Percentiles rank a stretch among this genome's conserved stretches.
Conservation (phyloP, 768 basidiomycete genomes). For the Cystobasidium ongulense region DNA sequence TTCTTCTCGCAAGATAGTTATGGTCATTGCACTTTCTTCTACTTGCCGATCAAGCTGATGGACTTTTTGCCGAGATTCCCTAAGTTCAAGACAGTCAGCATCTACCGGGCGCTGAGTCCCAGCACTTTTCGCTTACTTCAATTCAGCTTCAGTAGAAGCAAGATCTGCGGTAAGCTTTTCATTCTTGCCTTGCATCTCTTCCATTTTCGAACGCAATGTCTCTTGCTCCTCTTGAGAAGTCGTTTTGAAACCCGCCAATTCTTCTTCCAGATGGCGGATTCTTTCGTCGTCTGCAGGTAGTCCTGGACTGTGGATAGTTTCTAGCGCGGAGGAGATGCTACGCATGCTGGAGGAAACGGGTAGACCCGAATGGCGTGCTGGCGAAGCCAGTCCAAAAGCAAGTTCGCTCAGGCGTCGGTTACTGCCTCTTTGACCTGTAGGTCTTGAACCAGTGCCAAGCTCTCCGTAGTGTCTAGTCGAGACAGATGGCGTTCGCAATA, state of each 20-base stretch:
- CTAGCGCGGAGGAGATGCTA: conserved; percentile 16
- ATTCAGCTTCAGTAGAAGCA: background rate
- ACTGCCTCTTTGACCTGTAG: background rate
- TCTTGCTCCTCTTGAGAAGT: background rate
- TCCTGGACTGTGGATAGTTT: conserved; percentile 6
- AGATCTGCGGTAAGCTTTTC: background rate
- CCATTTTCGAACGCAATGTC: background rate
- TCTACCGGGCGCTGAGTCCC: background rate
- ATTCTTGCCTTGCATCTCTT: background rate
- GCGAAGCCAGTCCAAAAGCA: background rate
- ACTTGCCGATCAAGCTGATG: background rate
- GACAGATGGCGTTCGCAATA: background rate
- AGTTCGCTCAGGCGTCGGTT: conserved; percentile 6
- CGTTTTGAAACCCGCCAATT: conserved; percentile 65
- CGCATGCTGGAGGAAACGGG: background rate
- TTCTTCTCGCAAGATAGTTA: background rate
- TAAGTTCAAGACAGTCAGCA: background rate
- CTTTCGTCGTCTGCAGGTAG: background rate
- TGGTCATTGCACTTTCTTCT: background rate
- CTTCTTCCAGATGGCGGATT: background rate
- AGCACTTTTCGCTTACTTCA: background rate
- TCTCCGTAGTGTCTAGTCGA: background rate
- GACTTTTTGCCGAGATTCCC: background rate
- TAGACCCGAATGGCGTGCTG: background rate
- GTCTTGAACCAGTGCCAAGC: background rate